Conservation (phyloP, 2,329 filamentous ascomycete genomes). For the Intubia oerlemansii region DNA sequence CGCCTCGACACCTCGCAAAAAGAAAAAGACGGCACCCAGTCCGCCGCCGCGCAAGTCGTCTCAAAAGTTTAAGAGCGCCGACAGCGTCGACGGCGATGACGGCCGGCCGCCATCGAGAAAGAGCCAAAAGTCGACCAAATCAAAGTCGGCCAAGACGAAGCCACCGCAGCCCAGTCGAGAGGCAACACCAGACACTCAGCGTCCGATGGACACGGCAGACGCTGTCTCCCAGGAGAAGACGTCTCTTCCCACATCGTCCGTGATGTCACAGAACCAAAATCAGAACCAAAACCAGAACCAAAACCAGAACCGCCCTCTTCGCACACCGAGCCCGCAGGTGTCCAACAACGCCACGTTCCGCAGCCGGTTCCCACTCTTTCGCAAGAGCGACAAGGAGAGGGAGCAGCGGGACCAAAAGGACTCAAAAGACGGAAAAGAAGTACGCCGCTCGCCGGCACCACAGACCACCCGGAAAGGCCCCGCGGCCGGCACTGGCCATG, state of each 20-base stretch:
- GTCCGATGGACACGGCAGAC: too few species aligned
- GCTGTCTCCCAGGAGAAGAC: too few species aligned
- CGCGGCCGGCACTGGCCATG: conserved; percentile 80
- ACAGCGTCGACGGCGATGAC: too few species aligned
- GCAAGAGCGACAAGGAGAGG: too few species aligned
- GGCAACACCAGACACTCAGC: too few species aligned
- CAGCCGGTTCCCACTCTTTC: conserved; percentile 59
- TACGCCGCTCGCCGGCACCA: too few species aligned
- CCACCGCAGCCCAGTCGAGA: too few species aligned
- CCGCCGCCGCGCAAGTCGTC: conserved; percentile 42
- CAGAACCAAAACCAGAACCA: too few species aligned
- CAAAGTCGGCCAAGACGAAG: too few species aligned
- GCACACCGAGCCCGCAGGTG: conserved; percentile 33
- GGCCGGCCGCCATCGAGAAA: background rate
- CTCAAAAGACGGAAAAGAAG: conserved; percentile 28
- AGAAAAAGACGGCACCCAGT: conserved; percentile 29
- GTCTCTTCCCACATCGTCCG: conserved; percentile 10
- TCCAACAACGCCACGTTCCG: conserved; percentile 35
- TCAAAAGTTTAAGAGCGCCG: conserved; percentile 23
- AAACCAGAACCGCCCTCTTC: too few species aligned
- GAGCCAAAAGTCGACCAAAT: too few species aligned
- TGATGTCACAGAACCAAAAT: too few species aligned
- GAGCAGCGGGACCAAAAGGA: conserved; percentile 47
- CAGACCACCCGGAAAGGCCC: conserved; percentile 53
- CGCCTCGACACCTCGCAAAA: conserved; percentile 23